A percentile compares a stretch with the other conserved stretches of the same genome.
Evolutionary conservation across 1,139 yeast species (phyloP).

Genomic region (Yamadazyma triangularis): DNA sequence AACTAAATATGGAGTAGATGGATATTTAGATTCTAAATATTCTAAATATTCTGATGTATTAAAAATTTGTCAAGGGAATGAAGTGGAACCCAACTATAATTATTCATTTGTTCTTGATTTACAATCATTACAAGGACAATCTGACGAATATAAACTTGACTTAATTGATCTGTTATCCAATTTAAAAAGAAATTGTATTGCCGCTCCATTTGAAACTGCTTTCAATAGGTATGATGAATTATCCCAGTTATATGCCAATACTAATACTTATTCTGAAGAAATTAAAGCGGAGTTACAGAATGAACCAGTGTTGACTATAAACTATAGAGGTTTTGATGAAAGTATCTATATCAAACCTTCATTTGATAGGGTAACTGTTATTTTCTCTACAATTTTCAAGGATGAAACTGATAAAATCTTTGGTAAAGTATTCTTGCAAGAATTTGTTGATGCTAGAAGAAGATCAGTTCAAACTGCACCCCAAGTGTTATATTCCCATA

Average conservation of each 20-base stretch:
- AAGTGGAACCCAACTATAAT: slow-evolving; percentile 75
- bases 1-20: slow-evolving; percentile 58
- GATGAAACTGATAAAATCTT: slow-evolving; percentile 96
- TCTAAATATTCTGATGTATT: slow-evolving; percentile 25
- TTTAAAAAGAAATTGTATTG: slow-evolving; percentile 81
- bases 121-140: slow-evolving; percentile 30
- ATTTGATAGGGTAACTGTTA: slow-evolving; percentile 93
- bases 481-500: slow-evolving; percentile 86
- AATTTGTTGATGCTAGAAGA: slow-evolving; percentile 92
- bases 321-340: slow-evolving; percentile 86
- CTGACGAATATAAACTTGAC: slow-evolving; percentile 43
- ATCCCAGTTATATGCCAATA: slow-evolving; percentile 47
- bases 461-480: slow-evolving; percentile 98
- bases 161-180: slow-evolving; percentile 65
- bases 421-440: slow-evolving; percentile 94
- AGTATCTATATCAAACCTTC: slow-evolving; percentile 88
- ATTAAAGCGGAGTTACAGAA: slow-evolving; percentile 43
- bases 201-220: slow-evolving; percentile 90
- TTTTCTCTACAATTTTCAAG: slow-evolving; percentile 88
- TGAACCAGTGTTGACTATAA: slow-evolving; percentile 66
- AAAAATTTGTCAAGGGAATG: slow-evolving; percentile 18
- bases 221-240: slow-evolving; percentile 73
- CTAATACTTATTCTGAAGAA: slow-evolving; percentile 48
- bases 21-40: slow-evolving; percentile 39
- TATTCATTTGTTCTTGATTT: slow-evolving; percentile 72